A percentile compares a stretch with the other conserved stretches of the same genome.
Conservation (phyloP, 2,329 filamentous ascomycete species). For the Fusarium brevicatenulatum region DNA sequence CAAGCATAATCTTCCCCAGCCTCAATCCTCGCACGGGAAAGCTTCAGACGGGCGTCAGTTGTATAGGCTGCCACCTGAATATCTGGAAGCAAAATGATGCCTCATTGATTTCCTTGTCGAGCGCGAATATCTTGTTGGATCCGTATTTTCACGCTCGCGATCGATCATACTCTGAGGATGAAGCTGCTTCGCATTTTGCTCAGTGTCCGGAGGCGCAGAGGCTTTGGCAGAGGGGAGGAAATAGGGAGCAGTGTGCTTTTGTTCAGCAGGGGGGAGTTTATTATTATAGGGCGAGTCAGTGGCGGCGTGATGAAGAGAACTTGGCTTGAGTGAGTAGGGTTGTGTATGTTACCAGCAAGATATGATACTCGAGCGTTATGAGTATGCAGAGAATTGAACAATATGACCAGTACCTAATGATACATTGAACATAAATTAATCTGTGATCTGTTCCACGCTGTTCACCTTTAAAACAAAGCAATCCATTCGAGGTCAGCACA, state of each 20-base stretch:
- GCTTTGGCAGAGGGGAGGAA: rapidly evolving
- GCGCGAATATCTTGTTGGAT: background rate
- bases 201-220: background rate
- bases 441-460: rapidly evolving
- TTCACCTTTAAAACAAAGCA: background rate
- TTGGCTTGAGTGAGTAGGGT: rapidly evolving
- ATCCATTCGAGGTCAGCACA: background rate
- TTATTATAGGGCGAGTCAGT: rapidly evolving
- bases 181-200: background rate
- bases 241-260: rapidly evolving
- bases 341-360: too few species aligned
- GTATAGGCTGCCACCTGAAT: background rate
- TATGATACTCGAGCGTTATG: rapidly evolving
- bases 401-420: too few species aligned
- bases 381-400: rapidly evolving
- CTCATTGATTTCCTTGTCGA: background rate
- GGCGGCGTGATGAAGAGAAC: background rate
- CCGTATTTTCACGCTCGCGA: background rate
- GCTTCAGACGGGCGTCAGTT: background rate
- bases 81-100: background rate
- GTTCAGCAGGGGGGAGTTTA: background rate
- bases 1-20: background rate
- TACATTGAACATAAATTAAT: background rate
- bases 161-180: background rate
- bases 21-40: background rate